These are phyloP conservation scores for Sporothrix variecibatus DNA, from an alignment of 2,329 filamentous ascomycete genomes.

Conservation along the genomic window DNA sequence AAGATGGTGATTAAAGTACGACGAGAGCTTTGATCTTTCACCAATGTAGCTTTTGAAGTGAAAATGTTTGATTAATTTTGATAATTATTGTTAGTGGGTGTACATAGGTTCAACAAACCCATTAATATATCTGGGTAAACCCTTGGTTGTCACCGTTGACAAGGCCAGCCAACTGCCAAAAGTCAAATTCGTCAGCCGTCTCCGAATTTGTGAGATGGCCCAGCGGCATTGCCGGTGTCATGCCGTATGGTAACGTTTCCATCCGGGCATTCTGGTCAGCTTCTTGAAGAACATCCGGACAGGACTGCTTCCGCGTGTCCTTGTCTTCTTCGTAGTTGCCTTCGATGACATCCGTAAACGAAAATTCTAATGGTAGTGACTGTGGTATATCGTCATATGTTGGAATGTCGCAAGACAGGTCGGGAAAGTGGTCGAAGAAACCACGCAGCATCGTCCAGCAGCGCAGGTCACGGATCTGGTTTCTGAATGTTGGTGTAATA, in stretches of 20 bases:
- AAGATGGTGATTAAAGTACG: too few species aligned
- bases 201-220: neutral
- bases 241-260: neutral
- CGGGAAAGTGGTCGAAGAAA: neutral
- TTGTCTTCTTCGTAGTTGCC: neutral
- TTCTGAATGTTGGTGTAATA: neutral
- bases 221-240: neutral
- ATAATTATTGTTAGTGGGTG: too few species aligned
- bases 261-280: neutral
- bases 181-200: neutral
- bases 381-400: neutral
- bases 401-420: neutral
- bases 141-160: neutral
- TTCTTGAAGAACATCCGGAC: too few species aligned
- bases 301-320: neutral
- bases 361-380: neutral
- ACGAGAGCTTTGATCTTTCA: too few species aligned
- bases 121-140: too few species aligned
- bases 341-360: neutral
- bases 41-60: too few species aligned
- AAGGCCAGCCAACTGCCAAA: neutral
- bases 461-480: neutral
- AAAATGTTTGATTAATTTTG: too few species aligned
- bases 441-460: constrained; percentile 10
- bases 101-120: too few species aligned